These are phyloP conservation scores for Davidsoniella australis DNA, from an alignment of 2,329 filamentous ascomycete genomes.

Conservation along the genomic window DNA sequence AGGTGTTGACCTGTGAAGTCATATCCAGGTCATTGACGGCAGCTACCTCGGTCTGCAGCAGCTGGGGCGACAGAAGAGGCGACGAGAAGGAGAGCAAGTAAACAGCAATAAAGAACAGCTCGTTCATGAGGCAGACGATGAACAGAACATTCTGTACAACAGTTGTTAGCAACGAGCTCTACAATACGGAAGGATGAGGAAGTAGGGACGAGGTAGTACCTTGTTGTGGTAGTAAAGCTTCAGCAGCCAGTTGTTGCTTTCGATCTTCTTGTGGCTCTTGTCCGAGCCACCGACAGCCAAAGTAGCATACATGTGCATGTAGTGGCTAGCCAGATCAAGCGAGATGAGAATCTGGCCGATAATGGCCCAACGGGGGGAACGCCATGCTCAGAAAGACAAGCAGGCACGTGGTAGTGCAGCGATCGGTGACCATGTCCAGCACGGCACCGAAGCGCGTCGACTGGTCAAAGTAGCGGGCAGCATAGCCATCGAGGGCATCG, in stretches of 20 bases:
- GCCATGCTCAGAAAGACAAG: constrained; percentile 89
- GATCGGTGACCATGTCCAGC: constrained; percentile 96
- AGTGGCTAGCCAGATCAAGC: constrained; percentile 87
- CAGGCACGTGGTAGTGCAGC: constrained; percentile 88
- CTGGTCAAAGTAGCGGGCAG: constrained; percentile 66
- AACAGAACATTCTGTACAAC: constrained; percentile 64
- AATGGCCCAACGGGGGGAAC: constrained; percentile 86
- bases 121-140: constrained; percentile 75
- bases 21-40: constrained; percentile 32
- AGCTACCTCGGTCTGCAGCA: constrained; percentile 35
- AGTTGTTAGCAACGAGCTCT: background rate
- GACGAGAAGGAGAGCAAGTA: constrained; percentile 96
- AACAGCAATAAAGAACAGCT: constrained; percentile 93
- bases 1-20: constrained; percentile 53
- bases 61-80: constrained; percentile 70
- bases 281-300: constrained; percentile 68
- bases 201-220: constrained; percentile 34
- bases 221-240: constrained; percentile 97
- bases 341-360: constrained; percentile 88
- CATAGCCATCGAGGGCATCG: constrained; percentile 85
- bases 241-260: constrained; percentile 73
- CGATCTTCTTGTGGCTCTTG: constrained; percentile 84
- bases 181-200: background rate
- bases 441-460: constrained; percentile 92
- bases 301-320: constrained; percentile 98